Evolutionary conservation across 768 basidiomycete genomes (phyloP).

Genomic region (Cystobasidium ongulense): DNA sequence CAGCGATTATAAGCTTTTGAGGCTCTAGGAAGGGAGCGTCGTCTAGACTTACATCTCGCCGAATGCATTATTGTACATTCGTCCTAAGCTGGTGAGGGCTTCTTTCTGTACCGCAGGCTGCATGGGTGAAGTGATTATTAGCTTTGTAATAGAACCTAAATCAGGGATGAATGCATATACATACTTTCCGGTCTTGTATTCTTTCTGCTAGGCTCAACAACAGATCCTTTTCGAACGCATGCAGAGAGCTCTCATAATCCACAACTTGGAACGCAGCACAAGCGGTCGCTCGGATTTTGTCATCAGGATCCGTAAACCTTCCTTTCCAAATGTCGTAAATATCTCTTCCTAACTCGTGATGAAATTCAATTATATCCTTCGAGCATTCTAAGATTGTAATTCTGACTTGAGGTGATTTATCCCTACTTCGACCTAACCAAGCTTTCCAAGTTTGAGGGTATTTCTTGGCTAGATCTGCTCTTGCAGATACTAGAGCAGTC

Average conservation of each 20-base stretch:
- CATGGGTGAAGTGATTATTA: background rate
- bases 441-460: conserved; percentile 76
- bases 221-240: conserved; percentile 62
- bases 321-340: conserved; percentile 65
- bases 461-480: conserved; percentile 61
- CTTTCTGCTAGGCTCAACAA: conserved; percentile 62
- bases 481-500: background rate
- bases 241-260: conserved; percentile 82
- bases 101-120: conserved; percentile 51
- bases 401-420: conserved; percentile 63
- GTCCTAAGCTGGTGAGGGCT: conserved; percentile 67
- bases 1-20: too few species aligned
- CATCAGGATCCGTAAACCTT: conserved; percentile 80
- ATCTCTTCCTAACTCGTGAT: conserved; percentile 59
- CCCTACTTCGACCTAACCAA: conserved; percentile 72
- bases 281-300: conserved; percentile 74
- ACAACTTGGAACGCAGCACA: conserved; percentile 72
- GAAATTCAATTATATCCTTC: conserved; percentile 55
- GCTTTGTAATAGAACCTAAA: background rate
- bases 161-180: conserved; percentile 29
- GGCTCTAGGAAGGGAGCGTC: background rate
- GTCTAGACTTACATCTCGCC: conserved; percentile 68
- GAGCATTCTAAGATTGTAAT: conserved; percentile 68
- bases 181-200: conserved; percentile 75
- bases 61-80: conserved; percentile 70